These are phyloP conservation scores for Globisporangium parvum DNA, from an alignment of 352 stramenopile genomes.

Conservation along the genomic window DNA sequence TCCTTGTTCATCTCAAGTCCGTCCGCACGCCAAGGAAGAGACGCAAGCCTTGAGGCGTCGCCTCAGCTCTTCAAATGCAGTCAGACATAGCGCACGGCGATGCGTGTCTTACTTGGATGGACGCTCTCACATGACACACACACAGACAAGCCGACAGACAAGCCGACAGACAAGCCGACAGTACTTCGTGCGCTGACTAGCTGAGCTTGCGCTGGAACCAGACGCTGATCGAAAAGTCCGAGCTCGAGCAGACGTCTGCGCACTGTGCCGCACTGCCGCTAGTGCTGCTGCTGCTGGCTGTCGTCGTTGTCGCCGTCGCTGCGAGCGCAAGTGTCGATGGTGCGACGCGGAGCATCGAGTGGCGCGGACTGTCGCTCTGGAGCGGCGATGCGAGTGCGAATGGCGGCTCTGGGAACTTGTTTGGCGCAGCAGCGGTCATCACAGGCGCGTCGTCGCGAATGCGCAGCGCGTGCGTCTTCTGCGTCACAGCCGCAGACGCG, in stretches of 20 bases:
- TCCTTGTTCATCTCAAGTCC: not conserved
- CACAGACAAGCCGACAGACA: not conserved
- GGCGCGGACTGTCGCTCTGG: not conserved
- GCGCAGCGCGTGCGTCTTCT: slow-evolving; percentile 3
- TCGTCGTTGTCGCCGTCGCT: not conserved
- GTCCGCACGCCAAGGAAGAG: too few relatives aligned
- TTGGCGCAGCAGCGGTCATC: slow-evolving; percentile 6
- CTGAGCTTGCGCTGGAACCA: slow-evolving; percentile 28
- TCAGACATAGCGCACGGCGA: too few relatives aligned
- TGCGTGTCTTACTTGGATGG: not conserved
- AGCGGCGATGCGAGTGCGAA: not conserved
- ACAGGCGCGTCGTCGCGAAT: not conserved
- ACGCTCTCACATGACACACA: not conserved
- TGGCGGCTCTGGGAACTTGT: slow-evolving; percentile 9
- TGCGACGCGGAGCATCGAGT: slow-evolving; percentile 15
- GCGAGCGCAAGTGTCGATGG: not conserved
- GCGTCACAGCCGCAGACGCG: slow-evolving; percentile 1
- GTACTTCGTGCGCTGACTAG: too few relatives aligned
- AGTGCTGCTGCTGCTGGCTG: not conserved
- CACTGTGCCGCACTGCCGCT: not conserved
- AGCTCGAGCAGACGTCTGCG: slow-evolving; percentile 29
- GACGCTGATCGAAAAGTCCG: slow-evolving; percentile 29
- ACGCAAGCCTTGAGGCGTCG: too few relatives aligned
- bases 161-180: too few relatives aligned
- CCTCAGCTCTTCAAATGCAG: too few relatives aligned